Conservation (phyloP, 2,329 filamentous ascomycete genomes). For the Clathrospora elynae region DNA sequence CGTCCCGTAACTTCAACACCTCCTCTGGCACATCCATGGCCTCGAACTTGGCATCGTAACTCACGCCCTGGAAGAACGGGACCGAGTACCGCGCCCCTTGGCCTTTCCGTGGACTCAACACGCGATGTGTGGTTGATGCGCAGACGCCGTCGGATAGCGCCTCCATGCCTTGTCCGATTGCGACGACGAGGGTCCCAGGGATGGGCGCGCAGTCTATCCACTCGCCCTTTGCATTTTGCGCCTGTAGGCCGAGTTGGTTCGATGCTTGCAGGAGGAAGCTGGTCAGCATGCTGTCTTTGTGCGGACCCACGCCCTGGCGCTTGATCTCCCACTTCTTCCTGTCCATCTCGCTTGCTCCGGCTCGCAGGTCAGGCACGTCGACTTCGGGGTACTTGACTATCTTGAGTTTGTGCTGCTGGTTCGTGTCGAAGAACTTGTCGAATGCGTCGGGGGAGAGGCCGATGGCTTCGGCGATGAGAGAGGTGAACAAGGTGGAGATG, state of each 20-base stretch:
- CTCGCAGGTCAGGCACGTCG: conserved; percentile 40
- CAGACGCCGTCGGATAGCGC: conserved; percentile 84
- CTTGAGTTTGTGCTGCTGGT: conserved; percentile 84
- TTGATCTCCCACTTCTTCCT: conserved; percentile 57
- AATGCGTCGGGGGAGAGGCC: conserved; percentile 72
- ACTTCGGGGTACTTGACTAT: conserved; percentile 83
- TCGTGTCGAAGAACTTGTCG: conserved; percentile 73
- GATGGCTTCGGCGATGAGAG: conserved; percentile 83
- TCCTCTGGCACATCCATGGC: conserved; percentile 71
- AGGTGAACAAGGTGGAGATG: conserved; percentile 75
- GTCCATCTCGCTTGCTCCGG: conserved; percentile 39
- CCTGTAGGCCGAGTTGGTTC: conserved; percentile 76
- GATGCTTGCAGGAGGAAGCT: conserved; percentile 82
- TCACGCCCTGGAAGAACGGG: conserved; percentile 87
- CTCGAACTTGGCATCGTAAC: conserved; percentile 78
- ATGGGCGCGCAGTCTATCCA: conserved; percentile 86
- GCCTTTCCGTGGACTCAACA: conserved; percentile 73
- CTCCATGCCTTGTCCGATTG: conserved; percentile 85
- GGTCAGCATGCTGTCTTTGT: conserved; percentile 85
- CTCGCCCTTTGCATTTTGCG: conserved; percentile 75
- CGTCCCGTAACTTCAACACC: conserved; percentile 65
- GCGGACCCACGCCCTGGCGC: conserved; percentile 71
- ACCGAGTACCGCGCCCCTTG: conserved; percentile 76
- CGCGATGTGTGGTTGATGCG: conserved; percentile 78
- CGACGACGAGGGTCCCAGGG: conserved; percentile 78